phyloP scores from a whole-genome alignment of 345 rosid species.

The Lepidium aucheri region DNA sequence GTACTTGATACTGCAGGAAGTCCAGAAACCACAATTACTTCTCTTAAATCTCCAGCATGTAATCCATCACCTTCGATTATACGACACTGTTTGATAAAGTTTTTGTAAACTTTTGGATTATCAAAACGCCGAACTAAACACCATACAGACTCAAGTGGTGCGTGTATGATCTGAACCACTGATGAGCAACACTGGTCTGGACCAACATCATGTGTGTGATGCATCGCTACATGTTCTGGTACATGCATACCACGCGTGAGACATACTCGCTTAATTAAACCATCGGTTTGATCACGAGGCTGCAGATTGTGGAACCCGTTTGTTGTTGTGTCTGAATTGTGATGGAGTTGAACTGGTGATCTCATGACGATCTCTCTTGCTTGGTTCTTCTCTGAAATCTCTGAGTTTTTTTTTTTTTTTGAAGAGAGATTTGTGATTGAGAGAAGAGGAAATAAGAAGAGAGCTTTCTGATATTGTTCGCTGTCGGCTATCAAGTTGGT shows the following conservation, averaged over 20 bases:
- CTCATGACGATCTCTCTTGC: slow-evolving; percentile 29
- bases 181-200: slow-evolving; percentile 68
- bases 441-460: neutral
- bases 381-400: neutral
- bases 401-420: neutral
- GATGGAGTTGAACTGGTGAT: slow-evolving; percentile 48
- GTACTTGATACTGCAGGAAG: slow-evolving; percentile 70
- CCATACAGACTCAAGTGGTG: slow-evolving; percentile 66
- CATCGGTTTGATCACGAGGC: slow-evolving; percentile 28
- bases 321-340: slow-evolving; percentile 12
- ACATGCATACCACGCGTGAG: slow-evolving; percentile 30
- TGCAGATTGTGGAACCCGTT: slow-evolving; percentile 22
- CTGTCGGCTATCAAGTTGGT: slow-evolving; percentile 44
- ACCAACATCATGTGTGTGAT: slow-evolving; percentile 45
- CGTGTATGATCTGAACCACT: slow-evolving; percentile 49
- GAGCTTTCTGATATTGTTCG: slow-evolving; percentile 23
- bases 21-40: slow-evolving; percentile 76
- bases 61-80: slow-evolving; percentile 62
- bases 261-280: slow-evolving; percentile 11
- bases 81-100: slow-evolving; percentile 68
- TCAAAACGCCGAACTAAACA: slow-evolving; percentile 75
- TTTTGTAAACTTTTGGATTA: slow-evolving; percentile 74
- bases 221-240: slow-evolving; percentile 44
- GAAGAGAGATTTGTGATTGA: neutral
- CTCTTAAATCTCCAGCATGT: slow-evolving; percentile 57